A percentile compares a stretch with the other conserved stretches of the same genome.
These are phyloP conservation scores for Boletus patriciae DNA, from an alignment of 768 basidiomycete genomes.

Conservation along the genomic window DNA sequence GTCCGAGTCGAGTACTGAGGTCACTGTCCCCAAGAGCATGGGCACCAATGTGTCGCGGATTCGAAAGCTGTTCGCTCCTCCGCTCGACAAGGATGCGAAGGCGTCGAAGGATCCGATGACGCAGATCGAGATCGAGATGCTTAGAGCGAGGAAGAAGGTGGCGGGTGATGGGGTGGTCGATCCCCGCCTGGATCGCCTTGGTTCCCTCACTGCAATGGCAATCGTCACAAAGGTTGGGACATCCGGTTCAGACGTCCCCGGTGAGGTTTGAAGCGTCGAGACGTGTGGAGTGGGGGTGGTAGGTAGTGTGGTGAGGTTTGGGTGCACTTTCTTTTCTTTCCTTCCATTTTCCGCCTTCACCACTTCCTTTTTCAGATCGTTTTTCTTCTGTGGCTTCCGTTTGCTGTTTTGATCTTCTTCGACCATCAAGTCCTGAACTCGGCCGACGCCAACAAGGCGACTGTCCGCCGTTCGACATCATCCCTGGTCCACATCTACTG, in stretches of 20 bases:
- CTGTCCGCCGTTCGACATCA: background rate
- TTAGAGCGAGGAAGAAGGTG: constrained; percentile 3
- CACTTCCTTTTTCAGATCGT: background rate
- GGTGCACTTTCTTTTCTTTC: background rate
- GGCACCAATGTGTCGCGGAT: background rate
- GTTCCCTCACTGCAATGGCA: background rate
- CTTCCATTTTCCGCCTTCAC: background rate
- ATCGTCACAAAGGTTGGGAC: background rate
- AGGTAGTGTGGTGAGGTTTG: background rate
- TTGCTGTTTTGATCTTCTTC: too few relatives aligned
- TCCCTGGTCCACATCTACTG: background rate
- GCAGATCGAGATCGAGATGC: constrained; percentile 11
- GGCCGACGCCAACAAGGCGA: too few relatives aligned
- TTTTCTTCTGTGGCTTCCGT: too few relatives aligned
- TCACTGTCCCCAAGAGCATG: background rate
- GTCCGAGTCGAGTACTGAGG: background rate
- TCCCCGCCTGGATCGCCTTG: background rate
- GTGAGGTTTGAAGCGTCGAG: background rate
- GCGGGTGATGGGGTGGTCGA: background rate
- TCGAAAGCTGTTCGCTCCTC: constrained; percentile 2
- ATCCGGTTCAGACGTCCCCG: background rate
- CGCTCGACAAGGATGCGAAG: constrained; percentile 1
- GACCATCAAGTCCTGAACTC: too few relatives aligned
- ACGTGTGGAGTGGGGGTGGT: background rate
- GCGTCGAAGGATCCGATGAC: background rate